Evolutionary conservation across 148 eudicot species (phyloP).

Genomic region (Selenicereus undatus): DNA sequence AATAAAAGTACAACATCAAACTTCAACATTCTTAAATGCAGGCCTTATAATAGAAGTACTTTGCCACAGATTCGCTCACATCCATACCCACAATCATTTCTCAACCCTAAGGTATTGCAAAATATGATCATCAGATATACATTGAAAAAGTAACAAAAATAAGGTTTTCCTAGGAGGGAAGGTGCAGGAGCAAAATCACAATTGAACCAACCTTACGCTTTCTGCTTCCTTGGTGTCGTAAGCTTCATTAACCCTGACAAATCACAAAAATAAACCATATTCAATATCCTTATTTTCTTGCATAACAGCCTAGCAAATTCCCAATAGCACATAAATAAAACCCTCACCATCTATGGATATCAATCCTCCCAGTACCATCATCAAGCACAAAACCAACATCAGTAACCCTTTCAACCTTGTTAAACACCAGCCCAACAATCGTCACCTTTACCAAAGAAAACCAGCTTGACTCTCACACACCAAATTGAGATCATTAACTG

Average conservation of each 20-base stretch:
- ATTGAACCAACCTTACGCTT: constrained; percentile 45
- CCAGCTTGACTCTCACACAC: constrained; percentile 7
- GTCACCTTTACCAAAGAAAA: constrained; percentile 52
- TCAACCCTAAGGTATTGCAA: not conserved
- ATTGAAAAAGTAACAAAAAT: not conserved
- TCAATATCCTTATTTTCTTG: not conserved
- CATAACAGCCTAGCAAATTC: not conserved
- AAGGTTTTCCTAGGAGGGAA: not conserved
- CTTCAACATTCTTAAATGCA: constrained; percentile 5
- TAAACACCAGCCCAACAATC: constrained; percentile 64
- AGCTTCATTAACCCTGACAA: constrained; percentile 62
- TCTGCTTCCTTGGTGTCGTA: constrained; percentile 62
- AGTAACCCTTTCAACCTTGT: constrained; percentile 68
- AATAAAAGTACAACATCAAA: constrained; percentile 13
- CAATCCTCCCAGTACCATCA: constrained; percentile 86
- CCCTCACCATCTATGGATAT: constrained; percentile 74
- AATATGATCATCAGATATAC: not conserved
- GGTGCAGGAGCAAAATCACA: not conserved
- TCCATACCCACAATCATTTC: not conserved
- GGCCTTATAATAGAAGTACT: not conserved
- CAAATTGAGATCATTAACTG: not conserved
- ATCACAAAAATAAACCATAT: constrained; percentile 2
- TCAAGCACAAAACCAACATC: constrained; percentile 69
- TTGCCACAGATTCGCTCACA: not conserved
- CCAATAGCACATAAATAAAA: constrained; percentile 11